phyloP scores from a whole-genome alignment of 108 stramenopile genomes.

The Nitzschia inconspicua region DNA sequence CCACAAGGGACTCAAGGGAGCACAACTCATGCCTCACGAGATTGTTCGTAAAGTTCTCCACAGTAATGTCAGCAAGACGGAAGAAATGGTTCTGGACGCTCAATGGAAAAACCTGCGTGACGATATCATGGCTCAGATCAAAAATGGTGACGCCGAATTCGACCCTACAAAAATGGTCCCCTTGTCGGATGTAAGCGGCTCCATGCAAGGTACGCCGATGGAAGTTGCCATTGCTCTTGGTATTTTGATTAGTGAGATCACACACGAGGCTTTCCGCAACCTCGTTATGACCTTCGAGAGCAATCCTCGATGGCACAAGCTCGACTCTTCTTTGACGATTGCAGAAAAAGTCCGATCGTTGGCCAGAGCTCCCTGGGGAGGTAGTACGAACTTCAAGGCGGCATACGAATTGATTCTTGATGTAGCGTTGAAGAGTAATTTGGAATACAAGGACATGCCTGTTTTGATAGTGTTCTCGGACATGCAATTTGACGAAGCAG shows the following conservation, averaged over 20 bases:
- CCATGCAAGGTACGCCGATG: conserved; percentile 50
- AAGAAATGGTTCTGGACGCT: conserved; percentile 25
- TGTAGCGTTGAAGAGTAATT: conserved; percentile 1
- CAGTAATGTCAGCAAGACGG: background rate
- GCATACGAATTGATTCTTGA: conserved; percentile 35
- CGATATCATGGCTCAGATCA: conserved; percentile 19
- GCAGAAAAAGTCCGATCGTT: conserved; percentile 29
- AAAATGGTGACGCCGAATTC: conserved; percentile 12
- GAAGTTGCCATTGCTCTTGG: conserved; percentile 49
- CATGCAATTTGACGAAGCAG: conserved; percentile 47
- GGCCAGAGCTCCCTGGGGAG: conserved; percentile 40
- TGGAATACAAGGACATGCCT: conserved; percentile 30
- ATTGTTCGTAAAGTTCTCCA: conserved; percentile 33
- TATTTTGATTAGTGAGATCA: conserved; percentile 35
- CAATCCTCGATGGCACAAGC: conserved; percentile 29
- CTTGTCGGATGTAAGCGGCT: conserved; percentile 46
- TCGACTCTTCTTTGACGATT: conserved; percentile 6
- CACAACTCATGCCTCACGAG: conserved; percentile 42
- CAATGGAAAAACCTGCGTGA: conserved; percentile 43
- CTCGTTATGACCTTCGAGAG: conserved; percentile 43
- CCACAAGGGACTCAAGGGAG: conserved; percentile 38
- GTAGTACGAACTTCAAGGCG: conserved; percentile 35
- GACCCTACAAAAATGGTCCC: conserved; percentile 37
- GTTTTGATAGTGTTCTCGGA: conserved; percentile 46
- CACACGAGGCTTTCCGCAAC: conserved; percentile 25